These are phyloP conservation scores for Pseudogymnoascus verrucosus DNA, from an alignment of 2,329 filamentous ascomycete genomes.

Conservation along the genomic window DNA sequence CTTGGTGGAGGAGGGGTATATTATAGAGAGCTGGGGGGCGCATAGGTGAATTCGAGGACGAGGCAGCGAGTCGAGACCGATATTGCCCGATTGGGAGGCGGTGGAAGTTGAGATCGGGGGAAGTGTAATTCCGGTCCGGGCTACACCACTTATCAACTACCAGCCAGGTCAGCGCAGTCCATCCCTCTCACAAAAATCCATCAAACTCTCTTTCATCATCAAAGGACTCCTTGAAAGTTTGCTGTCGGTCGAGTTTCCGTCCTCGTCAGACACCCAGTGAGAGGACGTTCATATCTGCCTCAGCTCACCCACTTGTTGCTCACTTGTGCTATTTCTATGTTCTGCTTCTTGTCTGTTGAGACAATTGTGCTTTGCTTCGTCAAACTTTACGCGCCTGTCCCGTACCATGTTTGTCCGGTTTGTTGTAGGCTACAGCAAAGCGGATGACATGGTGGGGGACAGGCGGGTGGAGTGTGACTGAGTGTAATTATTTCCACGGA, in stretches of 20 bases:
- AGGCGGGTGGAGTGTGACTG: no score
- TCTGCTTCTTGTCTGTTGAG: no score
- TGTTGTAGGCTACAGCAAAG: no score
- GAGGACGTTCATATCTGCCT: no score
- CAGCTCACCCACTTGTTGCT: no score
- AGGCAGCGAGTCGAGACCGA: not conserved
- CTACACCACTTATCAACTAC: not conserved
- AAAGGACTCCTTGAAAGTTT: not conserved
- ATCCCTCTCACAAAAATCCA: not conserved
- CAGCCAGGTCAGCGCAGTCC: not conserved
- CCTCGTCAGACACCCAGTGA: not conserved
- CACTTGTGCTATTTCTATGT: no score
- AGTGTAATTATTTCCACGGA: no score
- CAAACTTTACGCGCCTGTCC: no score
- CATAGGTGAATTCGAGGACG: not conserved
- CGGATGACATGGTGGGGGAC: no score
- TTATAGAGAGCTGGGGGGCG: not conserved
- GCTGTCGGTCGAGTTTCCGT: no score
- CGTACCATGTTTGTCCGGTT: no score
- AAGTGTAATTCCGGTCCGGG: not conserved
- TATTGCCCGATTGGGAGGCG: constrained; percentile 3
- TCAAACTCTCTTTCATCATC: not conserved
- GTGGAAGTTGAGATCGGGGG: not conserved
- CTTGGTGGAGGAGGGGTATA: not conserved
- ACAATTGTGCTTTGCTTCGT: no score